Base-by-base conservation (phyloP, 805 yeast genomes). In the Wickerhamomyces queroliae region DNA sequence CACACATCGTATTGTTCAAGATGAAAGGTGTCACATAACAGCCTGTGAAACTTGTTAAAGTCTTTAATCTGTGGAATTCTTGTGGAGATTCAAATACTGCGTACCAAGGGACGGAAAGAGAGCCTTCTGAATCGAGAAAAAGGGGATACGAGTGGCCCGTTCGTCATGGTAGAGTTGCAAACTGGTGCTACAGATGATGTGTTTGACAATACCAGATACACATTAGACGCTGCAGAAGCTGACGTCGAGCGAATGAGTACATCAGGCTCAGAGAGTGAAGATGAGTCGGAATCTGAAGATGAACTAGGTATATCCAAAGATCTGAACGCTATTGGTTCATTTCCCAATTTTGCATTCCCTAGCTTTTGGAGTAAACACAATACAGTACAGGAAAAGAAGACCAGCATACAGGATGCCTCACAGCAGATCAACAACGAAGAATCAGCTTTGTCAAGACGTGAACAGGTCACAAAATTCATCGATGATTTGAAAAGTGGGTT, bases 261-360 rank as follows among this genome's bases (percentile, higher is more conserved):
- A 10, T 29, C 38, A 23, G 38, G 33, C 10, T 36, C 33, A 15
- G 26, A 30, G 15, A 18, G 22, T 18, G 33, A 30, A 30, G 31
- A 45, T n/a, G 42, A 38, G n/a, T 36, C 44, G 3, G 45, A 43
- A 15, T 25, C 49, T 3, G 67, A 62, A 11, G 53, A 61, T 11
- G 69, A 55, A 22, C 56, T 68, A 48, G 68, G 73, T 0, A 46
- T 76, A 25, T 63, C 74, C 0, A 63, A 59, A 18, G 75, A 74
- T 9, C 55, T 78, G 36, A 77, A 78, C 38, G 72, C 66, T 43
- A 71, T 78, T 15, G 84, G 84, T 0, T 51, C 63, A 23, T 54
- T 48, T 52, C 23, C 48, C 4, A 23, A 46, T 6, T 31, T 56
- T 12, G 40, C 46, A 17, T 25, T 53, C 18, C 55, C 59, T 5